Conservation (phyloP, 768 basidiomycete species). For the Pilatotrama ljubarskyi region DNA sequence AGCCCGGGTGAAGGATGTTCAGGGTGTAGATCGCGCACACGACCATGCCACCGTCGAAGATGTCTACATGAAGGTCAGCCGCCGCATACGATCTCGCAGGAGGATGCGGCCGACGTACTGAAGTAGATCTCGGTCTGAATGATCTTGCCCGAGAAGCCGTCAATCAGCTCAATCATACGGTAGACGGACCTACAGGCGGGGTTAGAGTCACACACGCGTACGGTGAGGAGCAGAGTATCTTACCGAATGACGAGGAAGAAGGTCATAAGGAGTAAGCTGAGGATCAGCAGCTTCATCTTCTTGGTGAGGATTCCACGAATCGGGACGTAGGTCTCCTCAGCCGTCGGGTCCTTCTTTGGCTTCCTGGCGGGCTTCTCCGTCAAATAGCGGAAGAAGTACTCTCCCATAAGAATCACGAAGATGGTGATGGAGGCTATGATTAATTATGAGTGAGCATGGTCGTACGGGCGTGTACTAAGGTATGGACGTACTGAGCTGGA, state of each 20-base stretch:
- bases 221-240: background rate
- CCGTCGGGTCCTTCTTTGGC: background rate
- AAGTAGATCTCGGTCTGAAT: constrained; percentile 49
- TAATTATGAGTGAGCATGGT: background rate
- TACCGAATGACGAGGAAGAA: constrained; percentile 19
- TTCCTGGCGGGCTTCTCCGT: background rate
- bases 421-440: constrained; percentile 11
- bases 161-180: constrained; percentile 47
- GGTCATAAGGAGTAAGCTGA: constrained; percentile 5
- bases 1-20: constrained; percentile 48
- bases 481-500: constrained; percentile 32
- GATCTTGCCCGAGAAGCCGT: constrained; percentile 52
- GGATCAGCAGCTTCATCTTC: constrained; percentile 3
- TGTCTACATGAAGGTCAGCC: constrained; percentile 33
- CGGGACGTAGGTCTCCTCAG: background rate
- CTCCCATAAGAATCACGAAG: constrained; percentile 8
- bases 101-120: constrained; percentile 33
- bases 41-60: constrained; percentile 51
- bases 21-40: constrained; percentile 43
- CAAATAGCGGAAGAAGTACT: constrained; percentile 6
- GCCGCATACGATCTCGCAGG: background rate
- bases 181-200: constrained; percentile 41
- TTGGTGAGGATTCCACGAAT: background rate
- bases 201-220: background rate
- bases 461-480: no score